Conservation (phyloP, 176 grass and related monocot species). For the Musa schizocarpa region DNA sequence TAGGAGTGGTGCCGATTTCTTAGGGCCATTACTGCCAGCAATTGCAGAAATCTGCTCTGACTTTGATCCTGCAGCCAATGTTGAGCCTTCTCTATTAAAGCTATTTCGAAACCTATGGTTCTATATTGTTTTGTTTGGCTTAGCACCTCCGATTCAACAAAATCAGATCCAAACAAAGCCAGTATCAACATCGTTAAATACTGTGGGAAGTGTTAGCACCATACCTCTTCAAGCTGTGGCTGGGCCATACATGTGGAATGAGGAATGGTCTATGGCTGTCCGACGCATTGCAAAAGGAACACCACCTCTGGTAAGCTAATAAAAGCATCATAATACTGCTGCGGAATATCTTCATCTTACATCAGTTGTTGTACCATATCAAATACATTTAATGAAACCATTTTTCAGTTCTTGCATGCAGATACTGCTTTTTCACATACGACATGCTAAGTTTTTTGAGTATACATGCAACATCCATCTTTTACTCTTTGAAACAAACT, state of each 20-base stretch:
- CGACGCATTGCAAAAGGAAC: slow-evolving; percentile 87
- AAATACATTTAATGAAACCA: too few species aligned
- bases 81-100: slow-evolving; percentile 88
- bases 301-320: slow-evolving; percentile 67
- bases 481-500: background rate
- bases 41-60: slow-evolving; percentile 99
- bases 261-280: slow-evolving; percentile 73
- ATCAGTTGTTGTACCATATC: too few species aligned
- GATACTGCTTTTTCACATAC: too few species aligned
- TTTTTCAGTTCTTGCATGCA: too few species aligned
- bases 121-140: slow-evolving; percentile 95
- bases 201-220: slow-evolving; percentile 40
- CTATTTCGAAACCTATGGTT: slow-evolving; percentile 97
- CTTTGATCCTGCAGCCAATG: slow-evolving; percentile 85
- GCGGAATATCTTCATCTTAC: too few species aligned
- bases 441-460: too few species aligned
- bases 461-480: too few species aligned
- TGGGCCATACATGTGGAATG: slow-evolving; percentile 96
- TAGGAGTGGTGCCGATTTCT: slow-evolving; percentile 97
- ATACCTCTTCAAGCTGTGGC: slow-evolving; percentile 87
- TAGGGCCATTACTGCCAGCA: slow-evolving; percentile 84
- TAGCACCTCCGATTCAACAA: slow-evolving; percentile 88
- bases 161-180: slow-evolving; percentile 61
- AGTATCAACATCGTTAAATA: slow-evolving; percentile 62
- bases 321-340: background rate